Base-by-base conservation (phyloP, 1,284 basidiomycete genomes). In the Ceratobasidium sp. region DNA sequence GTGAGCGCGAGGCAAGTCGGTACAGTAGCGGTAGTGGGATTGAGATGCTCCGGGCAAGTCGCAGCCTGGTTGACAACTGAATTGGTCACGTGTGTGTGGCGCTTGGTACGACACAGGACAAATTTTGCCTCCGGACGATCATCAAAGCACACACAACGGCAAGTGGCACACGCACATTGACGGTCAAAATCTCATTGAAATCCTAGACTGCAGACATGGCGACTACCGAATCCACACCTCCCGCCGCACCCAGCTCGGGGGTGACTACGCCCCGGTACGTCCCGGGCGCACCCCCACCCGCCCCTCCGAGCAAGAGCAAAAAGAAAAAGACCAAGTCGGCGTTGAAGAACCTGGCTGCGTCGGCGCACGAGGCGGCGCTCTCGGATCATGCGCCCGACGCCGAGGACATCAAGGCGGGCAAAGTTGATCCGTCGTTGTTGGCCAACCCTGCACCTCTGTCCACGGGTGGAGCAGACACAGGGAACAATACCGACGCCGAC, bases 241-340 rank as follows among this genome's bases (percentile, higher is more conserved):
- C 43, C 4, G 32, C 62, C 27, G 43, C 62, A 20, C 15, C 22
- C 49, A 35, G 20, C 15, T 31, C 25, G 20, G 13, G 40, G 15
- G 22, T 38, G 10, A 38, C 68, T 25, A 55, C 81, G n/a, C 77
- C 76, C 35, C 88, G 90, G 70, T 76, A 87, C 71, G 82, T 93
- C 56, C 91, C 91, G 20, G 91, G 90, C 54, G 91, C 91, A 15
- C 89, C 86, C 62, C 85, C 87, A 31, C 73, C 82, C 12, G 77
- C 84, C 0, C 72, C 80, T 2, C 82, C 87, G 34, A 91, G 90
- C 76, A 80, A 84, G 0, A 65, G 68, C 40, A 84, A 87, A 47
- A 87, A 84, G 79, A 92, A 89, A 78, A 86, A 87, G 78, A 89
- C 86, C 78, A 76, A 76, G 27, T 85, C 85, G 73, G 76, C 78